These are phyloP conservation scores for Cystobasidium onofrii DNA, from an alignment of 768 basidiomycete genomes.

Conservation along the genomic window DNA sequence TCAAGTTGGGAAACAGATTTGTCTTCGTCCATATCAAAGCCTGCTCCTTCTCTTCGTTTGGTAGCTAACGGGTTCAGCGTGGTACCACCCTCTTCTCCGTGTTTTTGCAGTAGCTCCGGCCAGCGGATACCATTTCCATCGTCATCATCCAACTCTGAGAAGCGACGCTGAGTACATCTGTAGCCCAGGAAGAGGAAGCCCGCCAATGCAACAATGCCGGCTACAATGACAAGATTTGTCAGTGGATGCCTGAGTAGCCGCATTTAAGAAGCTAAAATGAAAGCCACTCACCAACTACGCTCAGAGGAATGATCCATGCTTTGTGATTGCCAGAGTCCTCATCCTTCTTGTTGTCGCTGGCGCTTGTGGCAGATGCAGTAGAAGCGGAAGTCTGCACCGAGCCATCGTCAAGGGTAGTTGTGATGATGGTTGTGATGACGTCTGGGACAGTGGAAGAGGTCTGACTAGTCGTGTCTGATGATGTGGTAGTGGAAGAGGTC, in stretches of 20 bases:
- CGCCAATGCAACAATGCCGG: constrained; percentile 32
- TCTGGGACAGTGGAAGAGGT: not conserved
- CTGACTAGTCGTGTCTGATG: not conserved
- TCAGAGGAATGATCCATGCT: constrained; percentile 28
- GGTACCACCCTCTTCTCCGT: constrained; percentile 23
- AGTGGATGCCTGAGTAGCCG: too few species aligned
- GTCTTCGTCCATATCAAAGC: constrained; percentile 37
- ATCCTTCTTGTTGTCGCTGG: not conserved
- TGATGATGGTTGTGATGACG: constrained; percentile 16
- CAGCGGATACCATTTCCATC: constrained; percentile 36
- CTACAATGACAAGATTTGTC: not conserved
- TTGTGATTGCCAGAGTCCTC: constrained; percentile 3
- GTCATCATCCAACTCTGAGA: constrained; percentile 37
- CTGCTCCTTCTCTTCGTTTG: constrained; percentile 36
- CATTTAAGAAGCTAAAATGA: not conserved
- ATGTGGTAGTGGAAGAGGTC: not conserved
- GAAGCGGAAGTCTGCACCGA: not conserved
- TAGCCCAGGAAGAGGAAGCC: constrained; percentile 36
- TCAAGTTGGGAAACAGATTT: not conserved
- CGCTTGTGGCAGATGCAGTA: not conserved
- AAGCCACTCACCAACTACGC: constrained; percentile 18
- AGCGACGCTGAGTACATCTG: constrained; percentile 36
- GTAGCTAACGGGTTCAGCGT: constrained; percentile 39
- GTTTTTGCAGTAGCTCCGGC: constrained; percentile 38
- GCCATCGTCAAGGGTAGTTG: constrained; percentile 10